Evolutionary conservation across 345 rosid species (phyloP), one percentile per base, ranked within the genome.

Genomic region (Populus euphratica): DNA sequence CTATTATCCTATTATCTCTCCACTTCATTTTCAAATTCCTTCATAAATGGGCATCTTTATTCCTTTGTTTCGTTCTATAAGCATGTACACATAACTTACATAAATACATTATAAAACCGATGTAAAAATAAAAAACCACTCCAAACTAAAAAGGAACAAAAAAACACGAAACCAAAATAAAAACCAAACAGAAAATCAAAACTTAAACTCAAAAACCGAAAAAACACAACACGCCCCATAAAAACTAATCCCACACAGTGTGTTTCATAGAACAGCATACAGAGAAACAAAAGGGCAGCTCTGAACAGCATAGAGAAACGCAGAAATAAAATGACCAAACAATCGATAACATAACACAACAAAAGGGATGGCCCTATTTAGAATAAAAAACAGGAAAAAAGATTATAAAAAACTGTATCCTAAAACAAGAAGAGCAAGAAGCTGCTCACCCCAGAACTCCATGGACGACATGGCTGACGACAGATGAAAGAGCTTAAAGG

Each of bases 391-490:
- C 16, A 4, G 59, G 8, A 52, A 52, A 5, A 7, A n/a, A 18
- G n/a, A 8, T 18, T 52, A 1, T 2, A 20, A 52, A 52, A 52
- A 33, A 33, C 5, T 2, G 21, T 18, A 20, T 52, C 23, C 8
- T 18, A 7, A 6, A 6, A 20, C 23, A 52, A 52, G 59, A 56
- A 59, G 29, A 12, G 36, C 2, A 38, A 16, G n/a, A 18, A 21
- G 13, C 14, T 10, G 47, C 52, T 54, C 67, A 80, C 83, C 83
- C 83, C 83, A 76, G 35, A 80, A 80, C 62, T 77, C 74, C 79
- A 80, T 80, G 31, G 83, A 23, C 36, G 74, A 43, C 69, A 65
- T 65, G 47, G 20, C 14, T 23, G 64, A 72, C 31, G 39, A 50
- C 5, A 69, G 39, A 23, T 5, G 5, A 20, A 20, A 21, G 33